phyloP scores from a whole-genome alignment of 768 basidiomycete genomes.

The Tylopilus sp. region DNA sequence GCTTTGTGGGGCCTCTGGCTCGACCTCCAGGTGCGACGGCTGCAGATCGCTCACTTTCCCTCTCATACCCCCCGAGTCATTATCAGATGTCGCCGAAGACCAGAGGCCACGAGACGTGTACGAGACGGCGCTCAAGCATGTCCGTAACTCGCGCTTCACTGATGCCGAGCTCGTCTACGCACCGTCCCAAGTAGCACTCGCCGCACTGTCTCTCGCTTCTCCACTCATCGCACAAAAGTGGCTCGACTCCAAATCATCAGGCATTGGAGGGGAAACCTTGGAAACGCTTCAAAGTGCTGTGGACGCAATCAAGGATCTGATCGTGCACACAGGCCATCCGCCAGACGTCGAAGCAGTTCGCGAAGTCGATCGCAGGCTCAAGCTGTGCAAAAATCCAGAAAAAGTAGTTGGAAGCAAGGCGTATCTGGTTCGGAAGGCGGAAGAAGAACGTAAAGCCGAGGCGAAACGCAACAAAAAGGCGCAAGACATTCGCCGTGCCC shows the following conservation, averaged over 20 bases:
- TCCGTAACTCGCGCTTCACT: conserved; percentile 80
- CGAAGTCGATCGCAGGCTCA: conserved; percentile 83
- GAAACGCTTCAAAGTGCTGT: conserved; percentile 32
- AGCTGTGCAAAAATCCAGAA: conserved; percentile 92
- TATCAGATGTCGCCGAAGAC: conserved; percentile 49
- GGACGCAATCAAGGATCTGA: conserved; percentile 50
- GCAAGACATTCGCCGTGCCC: conserved; percentile 40
- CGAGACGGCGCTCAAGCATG: conserved; percentile 60
- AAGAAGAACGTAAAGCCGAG: conserved; percentile 65
- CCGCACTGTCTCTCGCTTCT: conserved; percentile 65
- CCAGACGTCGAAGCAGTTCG: conserved; percentile 84
- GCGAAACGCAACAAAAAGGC: conserved; percentile 68
- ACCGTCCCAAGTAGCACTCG: conserved; percentile 91
- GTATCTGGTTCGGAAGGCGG: conserved; percentile 67
- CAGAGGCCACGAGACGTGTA: conserved; percentile 53
- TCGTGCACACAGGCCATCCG: conserved; percentile 50
- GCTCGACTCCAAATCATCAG: conserved; percentile 42
- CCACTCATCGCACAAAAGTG: conserved; percentile 61
- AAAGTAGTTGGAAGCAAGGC: conserved; percentile 89
- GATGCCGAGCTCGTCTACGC: conserved; percentile 90
- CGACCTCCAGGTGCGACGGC: conserved; percentile 70
- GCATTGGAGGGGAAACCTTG: conserved; percentile 7
- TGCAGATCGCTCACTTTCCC: not conserved
- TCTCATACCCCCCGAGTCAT: conserved; percentile 41
- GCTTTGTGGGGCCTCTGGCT: conserved; percentile 88